Percentiles rank a stretch among this genome's conserved stretches.
phyloP scores from a whole-genome alignment of 2,329 filamentous ascomycete genomes.

The Aspergillus terreus region DNA sequence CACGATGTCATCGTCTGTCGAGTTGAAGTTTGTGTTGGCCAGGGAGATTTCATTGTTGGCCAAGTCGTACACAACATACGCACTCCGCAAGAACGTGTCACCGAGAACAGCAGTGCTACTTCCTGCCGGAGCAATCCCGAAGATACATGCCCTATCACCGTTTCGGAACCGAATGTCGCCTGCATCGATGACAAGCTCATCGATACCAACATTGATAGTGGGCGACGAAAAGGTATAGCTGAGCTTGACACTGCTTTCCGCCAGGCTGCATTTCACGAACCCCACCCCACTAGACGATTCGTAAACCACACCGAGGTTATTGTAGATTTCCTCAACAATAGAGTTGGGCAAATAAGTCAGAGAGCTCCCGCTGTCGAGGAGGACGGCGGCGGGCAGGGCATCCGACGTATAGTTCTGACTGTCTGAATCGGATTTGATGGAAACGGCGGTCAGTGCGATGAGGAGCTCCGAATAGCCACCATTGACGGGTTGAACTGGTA shows the following conservation, averaged over 20 bases:
- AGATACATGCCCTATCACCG: constrained; percentile 37
- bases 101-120: constrained; percentile 52
- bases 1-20: constrained; percentile 46
- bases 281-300: constrained; percentile 51
- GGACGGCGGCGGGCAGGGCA: constrained; percentile 38
- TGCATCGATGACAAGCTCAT: constrained; percentile 54
- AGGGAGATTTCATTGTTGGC: constrained; percentile 58
- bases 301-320: constrained; percentile 58
- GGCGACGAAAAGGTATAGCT: constrained; percentile 56
- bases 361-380: constrained; percentile 39
- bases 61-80: constrained; percentile 62
- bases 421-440: constrained; percentile 30
- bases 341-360: constrained; percentile 38
- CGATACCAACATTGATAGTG: constrained; percentile 52
- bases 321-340: constrained; percentile 48
- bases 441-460: constrained; percentile 63
- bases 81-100: constrained; percentile 60
- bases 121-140: constrained; percentile 50
- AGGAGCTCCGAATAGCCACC: constrained; percentile 60
- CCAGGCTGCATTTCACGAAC: constrained; percentile 52
- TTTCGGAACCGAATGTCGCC: constrained; percentile 37
- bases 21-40: constrained; percentile 60
- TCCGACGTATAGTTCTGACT: constrained; percentile 29
- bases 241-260: constrained; percentile 47
- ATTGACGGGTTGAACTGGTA: constrained; percentile 59